phyloP scores from a whole-genome alignment of 2,329 filamentous ascomycete genomes.

The Emergomyces pasteurianus region DNA sequence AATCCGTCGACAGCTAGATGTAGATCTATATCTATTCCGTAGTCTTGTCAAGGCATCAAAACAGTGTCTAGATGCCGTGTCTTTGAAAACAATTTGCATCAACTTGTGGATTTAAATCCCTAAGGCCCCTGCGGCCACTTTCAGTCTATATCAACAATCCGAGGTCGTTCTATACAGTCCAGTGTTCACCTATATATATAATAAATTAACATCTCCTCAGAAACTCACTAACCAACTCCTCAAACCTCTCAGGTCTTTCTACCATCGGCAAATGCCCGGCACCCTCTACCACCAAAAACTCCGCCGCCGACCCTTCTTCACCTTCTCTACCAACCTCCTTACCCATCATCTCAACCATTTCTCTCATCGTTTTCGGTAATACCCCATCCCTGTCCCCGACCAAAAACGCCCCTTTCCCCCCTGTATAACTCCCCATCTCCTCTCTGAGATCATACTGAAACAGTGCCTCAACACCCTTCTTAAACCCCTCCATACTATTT shows the following conservation, averaged over 20 bases:
- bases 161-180: neutral
- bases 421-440: constrained; percentile 22
- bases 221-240: neutral
- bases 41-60: no score
- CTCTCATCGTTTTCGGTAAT: constrained; percentile 67
- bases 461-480: constrained; percentile 60
- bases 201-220: neutral
- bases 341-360: constrained; percentile 52
- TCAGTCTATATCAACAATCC: no score
- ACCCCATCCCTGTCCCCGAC: constrained; percentile 64
- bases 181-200: neutral
- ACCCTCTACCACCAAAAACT: constrained; percentile 12
- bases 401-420: constrained; percentile 47
- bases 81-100: no score
- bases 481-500: constrained; percentile 62
- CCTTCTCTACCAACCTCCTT: constrained; percentile 6
- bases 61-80: no score
- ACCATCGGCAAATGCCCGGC: constrained; percentile 15
- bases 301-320: constrained; percentile 2
- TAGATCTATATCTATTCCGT: no score
- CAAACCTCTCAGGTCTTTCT: constrained; percentile 2
- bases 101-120: no score
- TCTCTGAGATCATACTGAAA: constrained; percentile 43
- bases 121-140: neutral
- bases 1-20: neutral